These are phyloP conservation scores for Coemansia sp. DNA, from an alignment of 192 early-diverging fungal species.

Conservation along the genomic window DNA sequence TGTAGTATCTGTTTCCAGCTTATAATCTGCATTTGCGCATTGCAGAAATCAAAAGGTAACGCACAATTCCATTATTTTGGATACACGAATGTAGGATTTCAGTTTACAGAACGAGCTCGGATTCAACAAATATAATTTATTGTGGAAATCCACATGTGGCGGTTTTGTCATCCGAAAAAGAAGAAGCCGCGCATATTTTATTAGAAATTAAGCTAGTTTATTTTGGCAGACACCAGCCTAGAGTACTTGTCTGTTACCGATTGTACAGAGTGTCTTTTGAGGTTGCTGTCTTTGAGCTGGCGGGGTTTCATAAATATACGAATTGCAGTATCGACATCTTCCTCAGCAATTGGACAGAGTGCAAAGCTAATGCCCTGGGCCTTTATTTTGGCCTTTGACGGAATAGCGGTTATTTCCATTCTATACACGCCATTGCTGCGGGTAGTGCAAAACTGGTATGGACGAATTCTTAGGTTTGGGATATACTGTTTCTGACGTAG, in stretches of 20 bases:
- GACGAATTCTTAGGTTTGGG: constrained; percentile 17
- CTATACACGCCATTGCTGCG: neutral
- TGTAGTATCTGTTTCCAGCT: too few species aligned
- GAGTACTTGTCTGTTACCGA: neutral
- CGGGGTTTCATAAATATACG: constrained; percentile 20
- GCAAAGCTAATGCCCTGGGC: constrained; percentile 9
- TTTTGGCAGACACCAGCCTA: neutral
- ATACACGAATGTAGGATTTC: too few species aligned
- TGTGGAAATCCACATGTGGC: neutral
- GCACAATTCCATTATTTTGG: too few species aligned
- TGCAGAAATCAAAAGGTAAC: too few species aligned
- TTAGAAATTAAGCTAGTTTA: neutral
- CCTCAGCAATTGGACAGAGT: neutral
- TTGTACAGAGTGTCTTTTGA: constrained; percentile 3
- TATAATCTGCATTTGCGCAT: too few species aligned
- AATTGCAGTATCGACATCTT: constrained; percentile 14
- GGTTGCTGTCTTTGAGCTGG: neutral
- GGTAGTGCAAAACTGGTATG: constrained; percentile 17
- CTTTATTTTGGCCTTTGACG: constrained; percentile 14
- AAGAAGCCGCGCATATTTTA: neutral
- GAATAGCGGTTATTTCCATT: constrained; percentile 19
- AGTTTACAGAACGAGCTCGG: too few species aligned
- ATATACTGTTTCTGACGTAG: constrained; percentile 31
- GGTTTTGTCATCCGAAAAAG: too few species aligned
- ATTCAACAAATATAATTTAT: too few species aligned